Evolutionary conservation across 177 flowering plant genomes (phyloP), one percentile per base, ranked within the genome.

Genomic region (Vitis hybrid): DNA sequence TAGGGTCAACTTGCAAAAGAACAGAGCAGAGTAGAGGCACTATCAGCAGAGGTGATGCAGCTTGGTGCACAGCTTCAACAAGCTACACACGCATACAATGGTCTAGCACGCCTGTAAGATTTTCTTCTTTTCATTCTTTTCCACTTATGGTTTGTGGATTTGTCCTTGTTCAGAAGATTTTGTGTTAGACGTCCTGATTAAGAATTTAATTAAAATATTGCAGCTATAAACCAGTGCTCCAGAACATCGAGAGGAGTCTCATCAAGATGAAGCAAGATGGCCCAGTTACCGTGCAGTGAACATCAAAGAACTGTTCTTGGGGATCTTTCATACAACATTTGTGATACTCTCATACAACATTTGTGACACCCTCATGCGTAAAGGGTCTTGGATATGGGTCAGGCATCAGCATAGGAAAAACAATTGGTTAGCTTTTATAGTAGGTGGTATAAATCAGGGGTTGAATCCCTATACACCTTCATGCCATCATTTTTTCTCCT

Each of bases 171-270:
- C 13, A n/a, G n/a, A 49, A 6, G 19, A 50, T 11, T 54, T 51
- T 18, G 56, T 15, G 45, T 26, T 34, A n/a, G 51, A 26, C 12
- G 45, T 6, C 48, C 14, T 32, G n/a, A 23, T 68, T 21, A 55
- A 7, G 32, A 56, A 9, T 50, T 64, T 52, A 7, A 66, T 34
- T 6, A 15, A 11, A 15, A n/a, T 51, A 12, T 76, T 86, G 79
- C 95, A 95, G 99, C 64, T 93, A 95, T 73, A 91, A 88, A 66
- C 99, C 99, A 1, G 85, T 93, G 56, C 79, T 95, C n/a, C 81
- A 94, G 70, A 89, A 88, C 79, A 91, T 95, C n/a, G 98, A 93
- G 81, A 91, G 82, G 75, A 80, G 82, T 75, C 91, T 93, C 56
- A 76, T 88, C 79, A 93, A 89, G 75, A 86, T 95, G 93, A 95